Base-by-base conservation (phyloP, 441 rosid genomes). In the Jatropha multifida region DNA sequence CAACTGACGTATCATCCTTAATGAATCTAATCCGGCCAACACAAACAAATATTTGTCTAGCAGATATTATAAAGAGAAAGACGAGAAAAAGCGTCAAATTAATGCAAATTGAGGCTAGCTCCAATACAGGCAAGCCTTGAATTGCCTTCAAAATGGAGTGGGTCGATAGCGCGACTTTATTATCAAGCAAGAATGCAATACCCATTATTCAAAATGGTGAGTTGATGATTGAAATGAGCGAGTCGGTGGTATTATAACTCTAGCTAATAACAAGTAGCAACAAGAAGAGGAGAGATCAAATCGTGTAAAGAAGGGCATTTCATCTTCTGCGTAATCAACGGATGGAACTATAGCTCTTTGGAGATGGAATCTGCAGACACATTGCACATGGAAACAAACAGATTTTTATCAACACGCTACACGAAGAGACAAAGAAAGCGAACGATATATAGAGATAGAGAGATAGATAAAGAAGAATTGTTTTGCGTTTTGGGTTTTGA, bases 101-200 rank as follows among this genome's bases (percentile, higher is more conserved):
- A 79, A 90, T 77, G 83, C 88, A 84, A 68, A 96, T 74, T 12
- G 99, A 92, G 66, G 87, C 85, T 12, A 96, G 86, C 74, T 96
- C 98, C 84, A 92, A 77, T 0, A 85, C 5, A 18, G 94, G 92
- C 60, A 93, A 73, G 60, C 85, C 86, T 17, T 75, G 86, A 83
- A 86, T 79, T 52, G 82, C 82, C 73, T 82, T 70, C 58, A 69
- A 71, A 78, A 84, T 74, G 51, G 67, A 37, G 59, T 71, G 68
- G 70, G 74, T 63, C 4, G 81, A 77, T 78, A 46, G 76, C 4
- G 58, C 41, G 83, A 64, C 23, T 78, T 61, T 76, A 83, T 79
- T 85, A 71, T 84, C 42, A 76, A 88, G 80, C 81, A 77, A 81
- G 69, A 70, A 58, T 55, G 72, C 20, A 67, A 81, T 75, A 81